phyloP scores from a whole-genome alignment of 2,329 filamentous ascomycete genomes.

The Aspergillus thermomutatus region DNA sequence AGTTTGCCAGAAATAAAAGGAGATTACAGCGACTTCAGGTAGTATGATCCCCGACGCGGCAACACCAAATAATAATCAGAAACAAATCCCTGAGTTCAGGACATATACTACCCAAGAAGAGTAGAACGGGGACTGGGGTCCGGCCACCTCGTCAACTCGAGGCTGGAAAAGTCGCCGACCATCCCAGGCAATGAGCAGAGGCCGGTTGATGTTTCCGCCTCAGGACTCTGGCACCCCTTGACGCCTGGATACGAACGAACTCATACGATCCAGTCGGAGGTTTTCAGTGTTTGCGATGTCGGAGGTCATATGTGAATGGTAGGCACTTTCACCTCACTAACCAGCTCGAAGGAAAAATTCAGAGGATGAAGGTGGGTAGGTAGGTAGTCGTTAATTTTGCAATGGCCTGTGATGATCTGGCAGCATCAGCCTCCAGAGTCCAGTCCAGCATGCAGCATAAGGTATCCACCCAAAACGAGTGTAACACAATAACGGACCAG shows the following conservation, averaged over 20 bases:
- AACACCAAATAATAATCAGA: no score
- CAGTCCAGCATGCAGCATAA: neutral
- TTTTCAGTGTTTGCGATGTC: neutral
- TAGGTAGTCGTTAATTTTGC: no score
- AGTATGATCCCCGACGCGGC: neutral
- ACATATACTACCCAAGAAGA: neutral
- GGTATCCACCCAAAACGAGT: neutral
- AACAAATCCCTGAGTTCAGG: neutral
- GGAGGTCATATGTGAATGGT: neutral
- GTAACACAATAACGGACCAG: neutral
- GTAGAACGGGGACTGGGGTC: neutral
- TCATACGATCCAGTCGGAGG: neutral
- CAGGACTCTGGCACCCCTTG: neutral
- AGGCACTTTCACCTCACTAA: neutral
- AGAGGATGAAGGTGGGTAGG: no score
- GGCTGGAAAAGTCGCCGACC: neutral
- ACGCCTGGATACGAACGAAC: neutral
- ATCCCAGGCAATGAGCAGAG: neutral
- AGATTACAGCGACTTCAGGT: neutral
- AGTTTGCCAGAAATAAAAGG: neutral
- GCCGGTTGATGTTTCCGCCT: neutral
- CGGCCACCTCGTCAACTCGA: neutral
- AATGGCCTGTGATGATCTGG: no score
- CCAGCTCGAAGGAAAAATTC: no score
- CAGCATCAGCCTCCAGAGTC: neutral